Evolutionary conservation across 495 filamentous ascomycete species (phyloP).

Genomic region (Cenococcum geophilum): DNA sequence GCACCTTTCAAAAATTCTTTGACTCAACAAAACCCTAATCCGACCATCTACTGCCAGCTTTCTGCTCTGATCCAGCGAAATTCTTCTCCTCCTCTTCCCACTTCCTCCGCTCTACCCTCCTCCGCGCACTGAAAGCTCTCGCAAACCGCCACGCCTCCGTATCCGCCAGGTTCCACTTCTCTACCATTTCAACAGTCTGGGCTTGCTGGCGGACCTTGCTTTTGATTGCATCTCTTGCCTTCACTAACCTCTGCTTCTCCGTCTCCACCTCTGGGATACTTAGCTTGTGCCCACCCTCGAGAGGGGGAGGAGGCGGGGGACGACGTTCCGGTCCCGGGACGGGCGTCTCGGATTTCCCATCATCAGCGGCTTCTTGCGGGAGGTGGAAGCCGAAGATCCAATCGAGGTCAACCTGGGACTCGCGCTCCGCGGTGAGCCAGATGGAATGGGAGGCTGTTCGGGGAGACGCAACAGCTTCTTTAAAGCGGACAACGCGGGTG

Average conservation of each 20-base stretch:
- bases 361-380: constrained; percentile 49
- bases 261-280: constrained; percentile 29
- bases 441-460: constrained; percentile 54
- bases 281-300: constrained; percentile 16
- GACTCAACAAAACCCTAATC: no score
- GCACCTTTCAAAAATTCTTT: no score
- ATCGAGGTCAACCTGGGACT: constrained; percentile 59
- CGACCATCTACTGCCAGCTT: constrained; percentile 33
- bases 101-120: constrained; percentile 52
- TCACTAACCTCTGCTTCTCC: constrained; percentile 27
- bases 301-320: constrained; percentile 4
- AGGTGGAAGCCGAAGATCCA: constrained; percentile 87
- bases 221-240: constrained; percentile 45
- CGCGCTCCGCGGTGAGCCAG: constrained; percentile 73
- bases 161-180: constrained; percentile 91
- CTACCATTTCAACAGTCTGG: constrained; percentile 56
- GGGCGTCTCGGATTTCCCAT: constrained; percentile 40
- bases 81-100: constrained; percentile 68
- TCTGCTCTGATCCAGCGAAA: constrained; percentile 53
- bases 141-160: constrained; percentile 92
- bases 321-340: constrained; percentile 6
- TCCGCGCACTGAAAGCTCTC: constrained; percentile 60
- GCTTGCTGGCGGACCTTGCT: constrained; percentile 32
- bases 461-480: constrained; percentile 70
- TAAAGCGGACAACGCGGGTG: constrained; percentile 64